Evolutionary conservation across 2,329 filamentous ascomycete genomes (phyloP).

Genomic region (Trichoderma sp.): DNA sequence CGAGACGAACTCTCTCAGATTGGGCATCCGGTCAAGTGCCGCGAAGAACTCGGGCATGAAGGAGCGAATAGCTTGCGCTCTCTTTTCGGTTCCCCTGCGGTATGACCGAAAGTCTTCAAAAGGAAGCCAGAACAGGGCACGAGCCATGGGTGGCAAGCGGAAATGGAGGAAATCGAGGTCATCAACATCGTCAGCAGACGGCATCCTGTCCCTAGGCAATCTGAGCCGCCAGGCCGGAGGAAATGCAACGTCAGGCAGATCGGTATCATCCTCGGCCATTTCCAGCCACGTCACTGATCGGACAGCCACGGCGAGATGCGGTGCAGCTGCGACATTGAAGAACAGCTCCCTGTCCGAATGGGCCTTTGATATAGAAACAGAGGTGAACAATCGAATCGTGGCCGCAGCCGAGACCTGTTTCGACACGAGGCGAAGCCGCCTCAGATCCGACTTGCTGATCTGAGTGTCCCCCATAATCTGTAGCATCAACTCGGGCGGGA

Average conservation of each 20-base stretch:
- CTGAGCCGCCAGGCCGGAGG: background rate
- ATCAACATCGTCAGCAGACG: background rate
- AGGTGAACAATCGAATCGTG: background rate
- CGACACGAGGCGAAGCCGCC: background rate
- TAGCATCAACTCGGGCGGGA: background rate
- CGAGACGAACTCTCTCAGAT: background rate
- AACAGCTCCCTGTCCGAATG: background rate
- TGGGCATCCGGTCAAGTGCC: background rate
- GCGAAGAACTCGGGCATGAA: background rate
- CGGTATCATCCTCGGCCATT: background rate
- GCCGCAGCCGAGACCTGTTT: background rate
- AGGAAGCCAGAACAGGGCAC: background rate
- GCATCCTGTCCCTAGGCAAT: too few species aligned
- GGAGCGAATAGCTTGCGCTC: background rate
- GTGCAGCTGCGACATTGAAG: background rate
- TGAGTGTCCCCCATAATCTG: background rate
- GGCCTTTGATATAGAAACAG: background rate
- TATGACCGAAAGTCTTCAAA: background rate
- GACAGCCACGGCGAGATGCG: background rate
- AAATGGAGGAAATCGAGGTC: background rate
- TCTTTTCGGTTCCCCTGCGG: background rate
- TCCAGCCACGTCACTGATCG: background rate
- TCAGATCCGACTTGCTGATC: background rate
- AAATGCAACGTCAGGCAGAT: background rate
- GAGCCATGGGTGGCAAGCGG: background rate